Conservation (phyloP, 306 rosid genomes). For the Mucuna pruriens region DNA sequence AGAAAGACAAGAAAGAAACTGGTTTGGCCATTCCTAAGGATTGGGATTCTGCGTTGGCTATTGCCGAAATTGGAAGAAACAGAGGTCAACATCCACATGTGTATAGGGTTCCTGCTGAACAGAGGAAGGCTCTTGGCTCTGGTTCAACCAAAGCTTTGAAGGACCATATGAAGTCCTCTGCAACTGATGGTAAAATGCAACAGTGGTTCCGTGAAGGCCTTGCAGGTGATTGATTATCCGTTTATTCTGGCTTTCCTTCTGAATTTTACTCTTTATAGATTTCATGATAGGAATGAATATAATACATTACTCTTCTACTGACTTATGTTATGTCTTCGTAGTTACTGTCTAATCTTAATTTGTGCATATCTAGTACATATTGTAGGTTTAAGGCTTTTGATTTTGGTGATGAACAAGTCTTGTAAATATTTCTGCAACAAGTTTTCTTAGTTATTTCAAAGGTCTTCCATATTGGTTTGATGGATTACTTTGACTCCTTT, state of each 20-base stretch:
- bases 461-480: conserved; percentile 24
- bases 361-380: not conserved
- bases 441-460: not conserved
- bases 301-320: conserved; percentile 12
- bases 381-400: not conserved
- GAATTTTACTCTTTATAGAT: not conserved
- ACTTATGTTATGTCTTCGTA: conserved; percentile 13
- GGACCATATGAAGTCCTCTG: conserved; percentile 63
- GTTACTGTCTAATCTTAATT: conserved; percentile 20
- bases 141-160: conserved; percentile 61
- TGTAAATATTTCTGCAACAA: not conserved
- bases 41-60: conserved; percentile 71
- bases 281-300: not conserved
- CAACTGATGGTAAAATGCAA: conserved; percentile 87
- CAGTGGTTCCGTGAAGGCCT: conserved; percentile 99
- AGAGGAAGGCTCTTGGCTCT: conserved; percentile 71
- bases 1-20: conserved; percentile 59
- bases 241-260: not conserved
- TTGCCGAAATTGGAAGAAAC: conserved; percentile 68
- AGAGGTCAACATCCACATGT: conserved; percentile 65
- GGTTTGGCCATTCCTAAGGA: conserved; percentile 66
- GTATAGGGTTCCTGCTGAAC: conserved; percentile 55
- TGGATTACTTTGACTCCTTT: not conserved
- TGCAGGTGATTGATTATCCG: conserved; percentile 71
- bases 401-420: conserved; percentile 5